Evolutionary conservation across 2,329 filamentous ascomycete genomes (phyloP), one percentile per base, ranked within the genome.

Genomic region (Xylaria multiplex): DNA sequence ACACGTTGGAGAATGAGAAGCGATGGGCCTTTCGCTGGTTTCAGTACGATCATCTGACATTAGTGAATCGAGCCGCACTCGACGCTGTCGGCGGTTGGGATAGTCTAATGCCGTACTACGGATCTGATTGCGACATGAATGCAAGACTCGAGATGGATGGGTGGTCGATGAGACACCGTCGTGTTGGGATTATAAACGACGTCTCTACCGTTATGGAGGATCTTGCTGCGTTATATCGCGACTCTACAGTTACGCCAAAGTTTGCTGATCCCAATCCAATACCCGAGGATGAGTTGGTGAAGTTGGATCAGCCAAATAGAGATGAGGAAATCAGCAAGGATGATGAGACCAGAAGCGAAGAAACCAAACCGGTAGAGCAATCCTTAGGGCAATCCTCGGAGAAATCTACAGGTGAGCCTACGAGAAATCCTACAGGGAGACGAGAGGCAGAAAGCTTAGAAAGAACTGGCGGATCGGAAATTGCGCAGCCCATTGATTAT

Each of bases 61-160:
- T 85, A 13, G 81, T 86, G 24, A 85, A 86, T 68, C 79, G 81
- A 32, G 77, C 73, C 7, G 79, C 82, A 6, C 80, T 81, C 61
- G 76, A 80, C 55, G 75, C 78, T n/a, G 75, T 84, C 42, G 78
- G 84, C 16, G 81, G 77, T 0, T 86, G 83, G 81, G 84, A 86
- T 70, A 80, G 80, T 2, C 73, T 82, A 68, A 84, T 86, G 62
- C 82, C 83, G 1, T 85, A 82, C 66, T 85, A 85, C 67, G 78
- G 76, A 52, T 82, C 80, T 37, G 83, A 85, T 71, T 85, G 81
- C 71, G 82, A 84, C 64, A 79, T 83, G 77, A 80, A 83, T 62
- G 76, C 74, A 2, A 75, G 80, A 48, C 65, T 82, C 11, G 72
- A 70, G 27, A 80, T 82, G 78, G 76, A 76, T 45, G 77, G 77